A percentile compares a stretch with the other conserved stretches of the same genome.
phyloP scores from a whole-genome alignment of 805 yeast species.

The Monosporozyma servazzii region DNA sequence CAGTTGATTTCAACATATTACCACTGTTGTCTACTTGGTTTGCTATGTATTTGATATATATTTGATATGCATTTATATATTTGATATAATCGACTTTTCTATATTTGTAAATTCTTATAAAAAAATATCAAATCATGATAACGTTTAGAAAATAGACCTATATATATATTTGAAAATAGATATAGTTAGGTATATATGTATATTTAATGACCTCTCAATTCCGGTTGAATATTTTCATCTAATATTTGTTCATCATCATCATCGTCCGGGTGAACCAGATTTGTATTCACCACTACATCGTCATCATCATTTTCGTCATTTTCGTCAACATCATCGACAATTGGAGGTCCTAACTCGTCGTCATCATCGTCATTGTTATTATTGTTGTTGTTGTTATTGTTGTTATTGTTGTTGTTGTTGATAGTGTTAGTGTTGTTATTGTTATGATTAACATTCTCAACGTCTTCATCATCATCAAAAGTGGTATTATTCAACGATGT shows the following conservation, averaged over 20 bases:
- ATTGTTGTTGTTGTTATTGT: background rate
- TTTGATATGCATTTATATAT: too few relatives aligned
- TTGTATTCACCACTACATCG: constrained; percentile 8
- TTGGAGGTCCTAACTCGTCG: constrained; percentile 1
- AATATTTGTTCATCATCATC: constrained; percentile 12
- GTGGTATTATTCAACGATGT: background rate
- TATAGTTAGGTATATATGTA: too few relatives aligned
- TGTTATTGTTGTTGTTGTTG: background rate
- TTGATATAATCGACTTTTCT: too few relatives aligned
- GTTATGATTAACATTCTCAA: too few relatives aligned
- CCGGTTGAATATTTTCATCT: constrained; percentile 31
- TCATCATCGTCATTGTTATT: constrained; percentile 16
- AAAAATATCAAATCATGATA: too few relatives aligned
- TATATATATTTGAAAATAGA: too few relatives aligned
- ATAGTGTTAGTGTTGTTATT: background rate
- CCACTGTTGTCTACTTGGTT: too few relatives aligned
- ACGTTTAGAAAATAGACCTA: too few relatives aligned
- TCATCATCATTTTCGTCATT: constrained; percentile 14
- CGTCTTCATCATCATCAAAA: background rate
- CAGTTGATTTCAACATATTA: too few relatives aligned
- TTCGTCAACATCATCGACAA: too few relatives aligned
- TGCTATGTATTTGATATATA: background rate
- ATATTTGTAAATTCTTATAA: too few relatives aligned
- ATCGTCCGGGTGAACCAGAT: constrained; percentile 11
- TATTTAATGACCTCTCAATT: constrained; percentile 25